Base-by-base conservation (phyloP, 2,329 filamentous ascomycete species). In the Aspergillus calidoustus region DNA sequence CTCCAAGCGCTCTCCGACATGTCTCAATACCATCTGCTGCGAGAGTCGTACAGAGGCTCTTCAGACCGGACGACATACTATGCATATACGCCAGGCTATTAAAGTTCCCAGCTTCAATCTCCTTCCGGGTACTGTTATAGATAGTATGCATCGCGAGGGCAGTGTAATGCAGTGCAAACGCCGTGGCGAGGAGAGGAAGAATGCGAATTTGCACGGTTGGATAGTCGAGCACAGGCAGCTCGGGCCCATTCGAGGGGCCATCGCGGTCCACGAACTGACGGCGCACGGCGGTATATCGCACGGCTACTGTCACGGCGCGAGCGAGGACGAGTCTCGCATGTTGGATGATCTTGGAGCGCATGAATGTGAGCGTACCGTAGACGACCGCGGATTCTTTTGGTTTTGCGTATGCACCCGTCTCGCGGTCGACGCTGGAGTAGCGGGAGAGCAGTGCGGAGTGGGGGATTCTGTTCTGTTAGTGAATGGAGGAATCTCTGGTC, bases 1-100 rank as follows among this genome's bases (percentile, higher is more conserved):
- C 83, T 19, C 83, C 83, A 77, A 84, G 79, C 6, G 83, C 82
- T 49, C 83, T 73, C 34, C 83, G 78, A 65, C 83, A 85, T 0
- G 79, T 84, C 66, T 85, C 83, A 54, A 85, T 84, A 0, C 83
- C 82, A 66, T 84, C 82, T 4, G 83, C 83, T 9, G 82, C 81
- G 9, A 84, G 72, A 58, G 78, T 83, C 0, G 83, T 85, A 61
- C 83, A 84, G 19, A 84, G 67, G 64, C 81, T 84, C 68, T 85
- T 85, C 61, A 86, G 66, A 1, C 83, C 83, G 4, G 81, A 83
- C 3, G 81, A 84, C n/a, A 82, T 81, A 44, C 81, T 82, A 63
- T 86, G 83, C 60, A 85, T 77, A 57, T 84, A 79, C 1, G 82
- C 81, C 28, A 85, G 70, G 2, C 77, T 75, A 7, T 77, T 76